phyloP scores from a whole-genome alignment of 495 filamentous ascomycete genomes.

The Friedmanniomyces simplex region DNA sequence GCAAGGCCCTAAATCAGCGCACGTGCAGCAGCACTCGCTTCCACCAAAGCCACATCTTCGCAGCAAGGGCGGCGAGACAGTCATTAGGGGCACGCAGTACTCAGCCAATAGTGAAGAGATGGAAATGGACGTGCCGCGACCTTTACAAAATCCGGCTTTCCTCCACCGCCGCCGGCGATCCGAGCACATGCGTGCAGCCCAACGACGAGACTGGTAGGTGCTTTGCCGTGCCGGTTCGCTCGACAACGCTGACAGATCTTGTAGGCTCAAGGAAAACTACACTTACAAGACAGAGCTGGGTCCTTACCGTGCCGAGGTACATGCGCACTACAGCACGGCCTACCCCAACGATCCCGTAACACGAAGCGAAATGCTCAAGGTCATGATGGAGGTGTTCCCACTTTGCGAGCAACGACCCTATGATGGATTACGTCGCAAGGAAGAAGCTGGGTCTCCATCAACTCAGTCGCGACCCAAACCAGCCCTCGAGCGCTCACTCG shows the following conservation, averaged over 20 bases:
- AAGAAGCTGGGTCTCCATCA: too few species aligned
- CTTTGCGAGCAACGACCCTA: background rate
- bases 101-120: constrained; percentile 4
- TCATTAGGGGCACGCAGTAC: constrained; percentile 8
- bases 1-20: background rate
- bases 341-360: background rate
- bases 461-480: too few species aligned
- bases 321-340: background rate
- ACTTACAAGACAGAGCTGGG: background rate
- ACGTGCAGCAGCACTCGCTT: background rate
- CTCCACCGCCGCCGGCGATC: constrained; percentile 4
- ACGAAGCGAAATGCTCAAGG: background rate
- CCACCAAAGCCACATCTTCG: background rate
- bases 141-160: constrained; percentile 1
- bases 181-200: constrained; percentile 1
- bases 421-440: background rate
- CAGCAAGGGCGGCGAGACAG: background rate
- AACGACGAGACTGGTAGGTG: constrained; percentile 7
- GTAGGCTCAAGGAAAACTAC: background rate
- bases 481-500: too few species aligned
- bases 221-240: background rate
- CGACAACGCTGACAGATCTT: background rate
- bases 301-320: background rate
- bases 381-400: background rate
- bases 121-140: constrained; percentile 10